These are phyloP conservation scores for Populus ilicifolia DNA, from an alignment of 345 rosid genomes.

Conservation along the genomic window DNA sequence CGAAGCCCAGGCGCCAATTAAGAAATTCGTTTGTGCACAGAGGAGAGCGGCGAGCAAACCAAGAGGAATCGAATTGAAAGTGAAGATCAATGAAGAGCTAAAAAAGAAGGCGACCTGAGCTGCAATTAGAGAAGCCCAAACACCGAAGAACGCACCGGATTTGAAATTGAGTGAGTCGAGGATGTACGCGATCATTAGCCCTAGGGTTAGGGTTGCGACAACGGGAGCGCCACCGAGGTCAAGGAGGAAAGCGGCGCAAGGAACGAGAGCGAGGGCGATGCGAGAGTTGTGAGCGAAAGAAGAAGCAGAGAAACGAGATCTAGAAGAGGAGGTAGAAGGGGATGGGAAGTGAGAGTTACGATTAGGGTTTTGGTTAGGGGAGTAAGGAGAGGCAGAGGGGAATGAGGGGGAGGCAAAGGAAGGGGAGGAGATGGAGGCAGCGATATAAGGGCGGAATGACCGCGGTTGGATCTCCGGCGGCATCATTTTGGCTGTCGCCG, in stretches of 20 bases:
- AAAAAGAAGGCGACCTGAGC: constrained; percentile 97
- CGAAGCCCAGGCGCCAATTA: constrained; percentile 88
- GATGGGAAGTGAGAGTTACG: constrained; percentile 35
- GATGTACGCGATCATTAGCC: constrained; percentile 89
- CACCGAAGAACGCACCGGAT: constrained; percentile 73
- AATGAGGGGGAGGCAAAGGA: constrained; percentile 37
- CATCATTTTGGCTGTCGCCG: constrained; percentile 53
- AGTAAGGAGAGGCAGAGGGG: constrained; percentile 37
- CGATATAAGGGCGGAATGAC: constrained; percentile 73
- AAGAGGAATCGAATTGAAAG: constrained; percentile 64
- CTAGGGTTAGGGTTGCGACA: constrained; percentile 62
- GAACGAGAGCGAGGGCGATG: constrained; percentile 72
- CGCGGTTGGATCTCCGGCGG: constrained; percentile 93
- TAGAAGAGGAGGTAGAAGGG: constrained; percentile 26
- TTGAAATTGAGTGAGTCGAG: constrained; percentile 82
- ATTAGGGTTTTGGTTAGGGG: constrained; percentile 40
- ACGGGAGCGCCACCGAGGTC: constrained; percentile 97
- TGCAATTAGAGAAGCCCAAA: constrained; percentile 79
- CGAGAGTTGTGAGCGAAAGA: constrained; percentile 74
- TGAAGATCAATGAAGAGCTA: constrained; percentile 50
- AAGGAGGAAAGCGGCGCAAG: constrained; percentile 82
- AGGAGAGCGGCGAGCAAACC: constrained; percentile 66
- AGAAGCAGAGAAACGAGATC: constrained; percentile 71
- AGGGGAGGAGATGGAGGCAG: constrained; percentile 38
- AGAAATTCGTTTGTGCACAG: constrained; percentile 70